A percentile compares a stretch with the other conserved stretches of the same genome.
Evolutionary conservation across 169 alveolate genomes (phyloP).

Genomic region (Amoebophrya sp.): DNA sequence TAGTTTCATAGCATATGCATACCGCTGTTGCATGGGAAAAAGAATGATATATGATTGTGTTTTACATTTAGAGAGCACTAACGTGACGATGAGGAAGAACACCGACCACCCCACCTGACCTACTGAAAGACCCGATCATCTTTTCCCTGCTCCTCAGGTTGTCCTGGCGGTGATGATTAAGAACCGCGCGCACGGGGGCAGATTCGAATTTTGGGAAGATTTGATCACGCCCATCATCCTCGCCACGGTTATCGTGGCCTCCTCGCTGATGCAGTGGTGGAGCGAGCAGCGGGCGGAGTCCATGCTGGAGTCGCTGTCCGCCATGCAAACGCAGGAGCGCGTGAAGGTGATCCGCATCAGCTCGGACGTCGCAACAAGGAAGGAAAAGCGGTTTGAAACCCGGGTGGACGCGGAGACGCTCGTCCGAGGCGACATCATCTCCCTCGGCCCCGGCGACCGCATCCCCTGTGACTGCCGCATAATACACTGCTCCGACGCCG

Average conservation of each 20-base stretch:
- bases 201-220: neutral
- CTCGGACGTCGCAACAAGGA: neutral
- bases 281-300: neutral
- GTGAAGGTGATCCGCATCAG: neutral
- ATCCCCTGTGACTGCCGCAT: neutral
- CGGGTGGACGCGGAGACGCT: neutral
- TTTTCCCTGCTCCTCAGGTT: no score
- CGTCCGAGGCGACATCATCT: neutral
- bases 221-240: neutral
- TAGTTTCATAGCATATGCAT: no score
- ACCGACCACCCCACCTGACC: no score
- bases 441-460: constrained; percentile 4
- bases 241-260: neutral
- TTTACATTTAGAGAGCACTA: no score
- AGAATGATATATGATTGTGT: no score
- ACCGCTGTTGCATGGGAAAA: no score
- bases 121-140: no score
- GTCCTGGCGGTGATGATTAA: neutral
- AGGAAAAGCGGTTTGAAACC: neutral
- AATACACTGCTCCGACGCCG: neutral
- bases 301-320: neutral
- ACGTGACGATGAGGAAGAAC: no score
- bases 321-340: neutral
- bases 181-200: neutral
- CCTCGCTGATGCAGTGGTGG: constrained; percentile 24